Percentiles rank a stretch among this genome's conserved stretches.
Evolutionary conservation across 805 yeast species (phyloP).

Genomic region (Myxozyma melibiosi): DNA sequence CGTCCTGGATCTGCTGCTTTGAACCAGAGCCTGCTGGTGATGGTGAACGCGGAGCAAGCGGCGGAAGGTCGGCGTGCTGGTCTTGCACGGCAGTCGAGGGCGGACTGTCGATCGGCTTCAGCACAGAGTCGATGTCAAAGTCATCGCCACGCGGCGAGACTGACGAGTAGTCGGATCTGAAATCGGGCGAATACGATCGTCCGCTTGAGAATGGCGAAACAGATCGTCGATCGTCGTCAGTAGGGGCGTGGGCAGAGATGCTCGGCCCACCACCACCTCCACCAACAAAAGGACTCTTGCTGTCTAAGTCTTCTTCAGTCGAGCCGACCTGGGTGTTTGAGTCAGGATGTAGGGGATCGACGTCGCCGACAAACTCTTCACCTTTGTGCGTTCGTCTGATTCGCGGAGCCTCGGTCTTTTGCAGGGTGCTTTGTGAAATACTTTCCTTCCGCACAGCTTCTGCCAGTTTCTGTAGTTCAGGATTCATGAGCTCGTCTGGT

Average conservation of each 20-base stretch:
- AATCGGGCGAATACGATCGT: background rate
- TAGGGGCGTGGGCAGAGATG: background rate
- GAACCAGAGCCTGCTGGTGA: conserved; percentile 4
- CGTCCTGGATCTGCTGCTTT: conserved; percentile 17
- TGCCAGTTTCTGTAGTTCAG: conserved; percentile 70
- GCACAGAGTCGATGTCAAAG: conserved; percentile 1
- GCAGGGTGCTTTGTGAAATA: conserved; percentile 67
- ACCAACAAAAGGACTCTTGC: background rate
- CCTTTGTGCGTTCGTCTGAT: conserved; percentile 85
- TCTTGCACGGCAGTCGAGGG: background rate
- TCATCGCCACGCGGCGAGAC: background rate
- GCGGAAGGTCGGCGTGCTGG: background rate
- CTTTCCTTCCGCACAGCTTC: conserved; percentile 70
- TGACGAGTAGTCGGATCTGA: background rate
- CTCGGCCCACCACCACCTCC: too few relatives aligned
- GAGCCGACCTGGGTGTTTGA: background rate
- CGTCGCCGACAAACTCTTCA: conserved; percentile 72
- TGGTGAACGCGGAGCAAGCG: background rate
- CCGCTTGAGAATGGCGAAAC: background rate
- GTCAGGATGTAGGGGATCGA: conserved; percentile 41
- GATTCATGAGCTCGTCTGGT: conserved; percentile 76
- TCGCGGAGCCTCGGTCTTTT: conserved; percentile 60
- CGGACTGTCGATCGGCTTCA: background rate
- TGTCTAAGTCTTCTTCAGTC: background rate
- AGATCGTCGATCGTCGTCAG: background rate